Evolutionary conservation across 345 rosid genomes (phyloP), one percentile per base, ranked within the genome.

Genomic region (Syzygium oleosum): DNA sequence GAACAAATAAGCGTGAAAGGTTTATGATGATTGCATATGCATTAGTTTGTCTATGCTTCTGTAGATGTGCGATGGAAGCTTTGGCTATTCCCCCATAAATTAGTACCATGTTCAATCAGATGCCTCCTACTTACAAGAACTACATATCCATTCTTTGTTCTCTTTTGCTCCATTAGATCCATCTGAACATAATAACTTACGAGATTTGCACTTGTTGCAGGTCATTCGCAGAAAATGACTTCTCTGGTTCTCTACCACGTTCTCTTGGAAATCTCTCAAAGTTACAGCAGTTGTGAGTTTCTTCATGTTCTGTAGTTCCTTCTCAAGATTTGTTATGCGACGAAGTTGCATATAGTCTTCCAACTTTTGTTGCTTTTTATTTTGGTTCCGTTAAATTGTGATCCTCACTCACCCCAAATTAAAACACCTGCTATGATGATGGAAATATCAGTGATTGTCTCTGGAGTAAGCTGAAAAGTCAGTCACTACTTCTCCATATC

Each of bases 191-290:
- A 63, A 29, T 31, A 9, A 63, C 41, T 63, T 63, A 29, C 21
- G 77, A 29, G 77, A 63, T 86, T 29, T 52, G 53, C 86, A 68
- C 84, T 84, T 84, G 46, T 85, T 79, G 86, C 86, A 95, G 99
- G 53, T 59, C 77, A 15, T 41, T 95, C 63, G 91, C 89, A 83
- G 59, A 92, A 49, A 97, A 95, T 91, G 94, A 94, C 88, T 95
- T 95, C 87, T 91, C 94, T 10, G 98, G 99, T 87, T 55, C 93
- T 88, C 89, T 97, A 77, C 99, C 97, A 13, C 56, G 89, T 38
- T 94, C 91, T 92, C 93, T 96, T 87, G 98, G 97, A 27, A 92
- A 65, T 58, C 93, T 94, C 52, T 85, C 87, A 19, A 92, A 89
- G 80, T 91, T 96, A 85, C 78, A 89, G 79, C 61, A 93, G 85